These are phyloP conservation scores for Dioscorea alata DNA, from an alignment of 106 monocot species.

Conservation along the genomic window DNA sequence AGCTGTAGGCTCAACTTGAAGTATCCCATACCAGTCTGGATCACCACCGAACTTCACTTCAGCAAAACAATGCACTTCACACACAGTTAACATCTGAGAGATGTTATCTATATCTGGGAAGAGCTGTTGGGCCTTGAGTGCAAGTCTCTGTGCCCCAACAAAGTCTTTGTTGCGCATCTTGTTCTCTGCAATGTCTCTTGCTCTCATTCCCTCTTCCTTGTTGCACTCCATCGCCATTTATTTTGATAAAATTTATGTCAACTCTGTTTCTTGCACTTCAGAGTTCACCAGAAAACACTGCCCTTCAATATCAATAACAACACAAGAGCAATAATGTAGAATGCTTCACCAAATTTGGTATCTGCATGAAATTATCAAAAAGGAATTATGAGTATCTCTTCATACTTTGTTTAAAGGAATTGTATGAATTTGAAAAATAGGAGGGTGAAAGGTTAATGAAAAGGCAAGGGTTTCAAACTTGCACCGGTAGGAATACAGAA, in stretches of 20 bases:
- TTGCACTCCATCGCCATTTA: constrained; percentile 66
- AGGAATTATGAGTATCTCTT: too few species aligned
- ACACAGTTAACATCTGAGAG: constrained; percentile 67
- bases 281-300: too few species aligned
- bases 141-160: constrained; percentile 44
- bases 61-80: constrained; percentile 80
- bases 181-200: constrained; percentile 52
- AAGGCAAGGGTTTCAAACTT: too few species aligned
- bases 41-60: constrained; percentile 39
- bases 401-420: too few species aligned
- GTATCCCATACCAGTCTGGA: constrained; percentile 77
- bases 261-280: not conserved
- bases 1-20: constrained; percentile 67
- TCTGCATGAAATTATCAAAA: too few species aligned
- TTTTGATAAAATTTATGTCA: not conserved
- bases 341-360: too few species aligned
- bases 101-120: constrained; percentile 68
- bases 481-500: too few species aligned
- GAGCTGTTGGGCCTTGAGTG: constrained; percentile 61
- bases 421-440: too few species aligned
- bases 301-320: too few species aligned
- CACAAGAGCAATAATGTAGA: too few species aligned
- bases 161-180: constrained; percentile 74
- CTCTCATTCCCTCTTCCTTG: constrained; percentile 67
- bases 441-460: too few species aligned